phyloP scores from a whole-genome alignment of 805 yeast genomes.

The Yarrowia sp. region DNA sequence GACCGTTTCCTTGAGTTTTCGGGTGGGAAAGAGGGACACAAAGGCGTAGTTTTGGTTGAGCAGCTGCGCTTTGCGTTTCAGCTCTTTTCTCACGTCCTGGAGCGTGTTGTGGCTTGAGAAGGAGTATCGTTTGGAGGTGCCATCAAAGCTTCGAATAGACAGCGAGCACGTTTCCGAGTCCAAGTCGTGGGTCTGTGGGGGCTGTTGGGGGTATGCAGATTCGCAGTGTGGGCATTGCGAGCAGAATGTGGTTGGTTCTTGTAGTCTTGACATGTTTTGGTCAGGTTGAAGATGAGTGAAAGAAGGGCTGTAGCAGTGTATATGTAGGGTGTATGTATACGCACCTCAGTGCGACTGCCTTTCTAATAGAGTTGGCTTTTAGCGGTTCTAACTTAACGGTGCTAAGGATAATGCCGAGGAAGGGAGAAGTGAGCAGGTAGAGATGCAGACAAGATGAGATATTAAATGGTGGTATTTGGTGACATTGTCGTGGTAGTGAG shows the following conservation, averaged over 20 bases:
- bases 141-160: constrained; percentile 20
- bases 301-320: neutral
- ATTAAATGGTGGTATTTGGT: too few species aligned
- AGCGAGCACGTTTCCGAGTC: constrained; percentile 1
- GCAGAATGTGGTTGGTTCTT: neutral
- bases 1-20: constrained; percentile 17
- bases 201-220: neutral
- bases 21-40: constrained; percentile 21
- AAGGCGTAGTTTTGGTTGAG: constrained; percentile 25
- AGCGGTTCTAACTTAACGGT: constrained; percentile 1
- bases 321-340: neutral
- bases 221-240: constrained; percentile 23
- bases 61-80: constrained; percentile 2
- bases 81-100: constrained; percentile 20
- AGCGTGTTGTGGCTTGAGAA: constrained; percentile 9
- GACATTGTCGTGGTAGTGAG: too few species aligned
- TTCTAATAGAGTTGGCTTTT: neutral
- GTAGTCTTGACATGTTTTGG: neutral
- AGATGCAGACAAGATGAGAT: neutral
- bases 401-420: neutral
- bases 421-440: too few species aligned
- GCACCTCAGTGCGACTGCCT: neutral
- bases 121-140: constrained; percentile 12
- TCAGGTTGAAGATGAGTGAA: neutral
- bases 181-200: neutral